phyloP scores from a whole-genome alignment of 2,329 filamentous ascomycete genomes.

The Fusarium ambrosium region DNA sequence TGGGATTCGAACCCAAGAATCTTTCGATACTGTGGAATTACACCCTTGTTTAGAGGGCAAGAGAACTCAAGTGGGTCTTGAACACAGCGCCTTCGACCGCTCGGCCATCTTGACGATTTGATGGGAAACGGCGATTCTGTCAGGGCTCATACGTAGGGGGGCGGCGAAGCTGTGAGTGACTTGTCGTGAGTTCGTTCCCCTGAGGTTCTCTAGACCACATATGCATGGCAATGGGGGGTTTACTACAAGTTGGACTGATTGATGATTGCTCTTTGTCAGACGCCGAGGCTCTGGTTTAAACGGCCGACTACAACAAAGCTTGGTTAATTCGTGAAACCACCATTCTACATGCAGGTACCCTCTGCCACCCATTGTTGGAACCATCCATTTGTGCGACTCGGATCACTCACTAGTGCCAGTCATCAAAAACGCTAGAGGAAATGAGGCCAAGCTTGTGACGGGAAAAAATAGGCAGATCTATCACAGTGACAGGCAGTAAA shows the following conservation, averaged over 20 bases:
- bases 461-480: neutral
- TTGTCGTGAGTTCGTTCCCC: neutral
- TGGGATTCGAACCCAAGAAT: constrained; percentile 4
- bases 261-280: neutral
- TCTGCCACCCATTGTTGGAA: neutral
- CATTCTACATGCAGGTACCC: neutral
- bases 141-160: neutral
- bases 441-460: neutral
- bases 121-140: neutral
- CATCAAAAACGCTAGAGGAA: neutral
- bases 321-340: neutral
- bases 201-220: neutral
- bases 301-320: neutral
- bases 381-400: neutral
- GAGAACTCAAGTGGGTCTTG: constrained; percentile 1
- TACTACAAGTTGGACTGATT: neutral
- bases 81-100: constrained; percentile 3
- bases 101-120: constrained; percentile 1
- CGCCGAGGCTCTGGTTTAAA: neutral
- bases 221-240: neutral
- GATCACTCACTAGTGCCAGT: neutral
- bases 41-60: neutral
- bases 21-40: neutral
- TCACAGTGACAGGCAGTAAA: neutral
- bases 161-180: neutral